These are phyloP conservation scores for Auriscalpium orientale DNA, from an alignment of 768 basidiomycete species.

Conservation along the genomic window DNA sequence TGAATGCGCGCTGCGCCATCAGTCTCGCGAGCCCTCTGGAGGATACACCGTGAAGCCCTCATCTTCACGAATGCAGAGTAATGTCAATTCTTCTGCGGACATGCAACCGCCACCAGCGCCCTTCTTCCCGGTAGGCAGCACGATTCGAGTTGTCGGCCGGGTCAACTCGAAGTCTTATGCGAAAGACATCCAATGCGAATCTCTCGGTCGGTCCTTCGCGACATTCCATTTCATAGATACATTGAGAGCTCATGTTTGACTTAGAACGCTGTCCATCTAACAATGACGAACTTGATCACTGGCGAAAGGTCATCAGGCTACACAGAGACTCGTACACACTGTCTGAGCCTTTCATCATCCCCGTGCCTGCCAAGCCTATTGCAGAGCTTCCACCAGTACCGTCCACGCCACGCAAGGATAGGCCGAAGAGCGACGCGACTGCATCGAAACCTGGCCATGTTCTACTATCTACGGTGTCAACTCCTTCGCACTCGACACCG, in stretches of 20 bases:
- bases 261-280: constrained; percentile 8
- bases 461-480: neutral
- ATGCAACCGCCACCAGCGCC: neutral
- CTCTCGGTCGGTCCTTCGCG: constrained; percentile 4
- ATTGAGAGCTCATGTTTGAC: neutral
- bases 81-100: no score
- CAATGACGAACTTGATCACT: constrained; percentile 8
- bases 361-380: neutral
- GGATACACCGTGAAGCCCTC: neutral
- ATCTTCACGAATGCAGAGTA: neutral
- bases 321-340: constrained; percentile 7
- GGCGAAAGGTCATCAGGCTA: constrained; percentile 5
- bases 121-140: constrained; percentile 2
- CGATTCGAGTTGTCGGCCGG: constrained; percentile 8
- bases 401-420: constrained; percentile 1
- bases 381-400: neutral
- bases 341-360: constrained; percentile 9
- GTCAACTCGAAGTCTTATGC: neutral
- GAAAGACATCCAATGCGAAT: constrained; percentile 6
- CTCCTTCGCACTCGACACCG: neutral
- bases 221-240: neutral
- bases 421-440: neutral
- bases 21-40: neutral
- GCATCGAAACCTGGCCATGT: neutral
- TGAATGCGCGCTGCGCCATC: constrained; percentile 49